phyloP scores from a whole-genome alignment of 805 yeast species.

The Yarrowia deformans region DNA sequence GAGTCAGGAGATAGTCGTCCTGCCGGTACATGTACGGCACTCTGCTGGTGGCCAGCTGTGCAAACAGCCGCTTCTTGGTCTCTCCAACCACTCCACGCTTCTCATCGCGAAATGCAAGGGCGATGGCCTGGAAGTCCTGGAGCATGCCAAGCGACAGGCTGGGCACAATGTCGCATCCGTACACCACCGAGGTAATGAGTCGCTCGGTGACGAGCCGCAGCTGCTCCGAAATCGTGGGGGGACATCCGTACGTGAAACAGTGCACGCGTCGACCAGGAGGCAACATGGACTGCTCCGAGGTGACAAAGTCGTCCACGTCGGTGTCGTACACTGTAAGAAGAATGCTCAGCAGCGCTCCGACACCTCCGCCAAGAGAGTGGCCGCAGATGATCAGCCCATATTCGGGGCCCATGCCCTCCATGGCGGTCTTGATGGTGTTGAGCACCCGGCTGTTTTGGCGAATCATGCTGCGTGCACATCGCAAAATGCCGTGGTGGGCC shows the following conservation, averaged over 20 bases:
- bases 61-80: slow-evolving; percentile 45
- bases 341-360: slow-evolving; percentile 48
- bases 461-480: slow-evolving; percentile 46
- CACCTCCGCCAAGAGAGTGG: slow-evolving; percentile 51
- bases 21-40: slow-evolving; percentile 40
- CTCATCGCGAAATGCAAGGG: slow-evolving; percentile 46
- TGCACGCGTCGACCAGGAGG: slow-evolving; percentile 48
- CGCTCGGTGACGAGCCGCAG: slow-evolving; percentile 45
- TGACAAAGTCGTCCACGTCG: slow-evolving; percentile 42
- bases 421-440: slow-evolving; percentile 46
- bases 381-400: slow-evolving; percentile 51
- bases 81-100: slow-evolving; percentile 46
- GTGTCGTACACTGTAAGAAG: slow-evolving; percentile 44
- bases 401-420: slow-evolving; percentile 46
- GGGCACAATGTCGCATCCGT: slow-evolving; percentile 50
- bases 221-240: slow-evolving; percentile 47
- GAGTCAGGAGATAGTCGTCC: slow-evolving; percentile 47
- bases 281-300: slow-evolving; percentile 43
- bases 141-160: slow-evolving; percentile 49
- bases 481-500: slow-evolving; percentile 50
- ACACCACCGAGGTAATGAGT: slow-evolving; percentile 49
- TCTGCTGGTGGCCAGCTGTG: slow-evolving; percentile 44
- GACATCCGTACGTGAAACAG: slow-evolving; percentile 50
- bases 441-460: slow-evolving; percentile 46
- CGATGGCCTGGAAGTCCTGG: slow-evolving; percentile 48